These are phyloP conservation scores for Talaromyces sp. DNA, from an alignment of 2,329 filamentous ascomycete genomes.

Conservation along the genomic window DNA sequence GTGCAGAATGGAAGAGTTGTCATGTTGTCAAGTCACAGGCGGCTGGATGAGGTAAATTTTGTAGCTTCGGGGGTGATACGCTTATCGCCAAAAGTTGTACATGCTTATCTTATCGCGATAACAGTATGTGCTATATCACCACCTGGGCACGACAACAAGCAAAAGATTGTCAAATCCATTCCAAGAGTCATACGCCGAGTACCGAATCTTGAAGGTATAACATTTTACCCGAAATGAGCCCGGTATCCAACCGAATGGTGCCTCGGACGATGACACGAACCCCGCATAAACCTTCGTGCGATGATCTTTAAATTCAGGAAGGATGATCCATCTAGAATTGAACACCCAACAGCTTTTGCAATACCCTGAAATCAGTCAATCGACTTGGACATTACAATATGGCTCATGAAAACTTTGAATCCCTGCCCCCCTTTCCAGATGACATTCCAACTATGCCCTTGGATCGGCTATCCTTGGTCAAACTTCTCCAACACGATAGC, in stretches of 20 bases:
- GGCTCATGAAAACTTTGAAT: conserved; percentile 24
- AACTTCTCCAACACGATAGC: conserved; percentile 36
- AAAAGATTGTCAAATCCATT: background rate
- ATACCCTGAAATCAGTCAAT: background rate
- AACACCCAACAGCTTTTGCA: background rate
- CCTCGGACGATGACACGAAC: background rate
- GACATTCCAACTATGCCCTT: conserved; percentile 45
- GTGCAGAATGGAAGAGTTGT: background rate
- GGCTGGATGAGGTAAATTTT: conserved; percentile 1
- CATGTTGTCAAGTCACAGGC: background rate
- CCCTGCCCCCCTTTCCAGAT: conserved; percentile 41
- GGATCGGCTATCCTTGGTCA: conserved; percentile 40
- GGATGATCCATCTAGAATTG: background rate
- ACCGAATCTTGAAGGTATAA: background rate
- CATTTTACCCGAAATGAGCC: background rate
- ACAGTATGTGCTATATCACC: background rate
- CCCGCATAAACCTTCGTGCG: background rate
- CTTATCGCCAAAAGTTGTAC: background rate
- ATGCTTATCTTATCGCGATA: background rate
- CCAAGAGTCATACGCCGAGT: background rate
- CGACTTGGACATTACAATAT: background rate
- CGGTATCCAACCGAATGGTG: background rate
- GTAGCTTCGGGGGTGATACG: background rate
- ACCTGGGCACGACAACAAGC: background rate
- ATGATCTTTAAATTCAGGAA: background rate